Conservation (phyloP, 495 filamentous ascomycete species). For the Penicillium ucsense region DNA sequence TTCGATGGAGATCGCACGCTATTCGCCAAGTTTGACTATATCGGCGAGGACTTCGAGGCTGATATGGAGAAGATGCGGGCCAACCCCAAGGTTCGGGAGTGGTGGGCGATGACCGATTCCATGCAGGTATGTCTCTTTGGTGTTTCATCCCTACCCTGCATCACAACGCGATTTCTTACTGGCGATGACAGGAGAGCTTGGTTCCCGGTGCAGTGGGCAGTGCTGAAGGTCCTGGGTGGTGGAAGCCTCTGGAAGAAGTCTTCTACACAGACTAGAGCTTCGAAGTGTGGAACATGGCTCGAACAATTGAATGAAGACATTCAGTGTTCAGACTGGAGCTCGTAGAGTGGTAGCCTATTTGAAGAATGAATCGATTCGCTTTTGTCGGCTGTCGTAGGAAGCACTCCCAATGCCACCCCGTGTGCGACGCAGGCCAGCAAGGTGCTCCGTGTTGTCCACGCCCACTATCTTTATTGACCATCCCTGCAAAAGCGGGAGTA, state of each 20-base stretch:
- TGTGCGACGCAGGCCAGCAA: constrained; percentile 63
- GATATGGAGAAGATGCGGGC: constrained; percentile 65
- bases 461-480: constrained; percentile 15
- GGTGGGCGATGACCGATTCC: constrained; percentile 70
- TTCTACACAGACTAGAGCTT: constrained; percentile 46
- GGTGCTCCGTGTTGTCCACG: constrained; percentile 51
- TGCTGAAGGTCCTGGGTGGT: constrained; percentile 58
- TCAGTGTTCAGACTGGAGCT: too few species aligned
- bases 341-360: constrained; percentile 19
- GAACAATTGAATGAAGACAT: too few species aligned
- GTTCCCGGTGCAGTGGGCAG: constrained; percentile 54
- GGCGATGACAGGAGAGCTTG: constrained; percentile 30
- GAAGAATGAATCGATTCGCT: constrained; percentile 69
- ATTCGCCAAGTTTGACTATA: constrained; percentile 67
- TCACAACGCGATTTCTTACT: too few species aligned
- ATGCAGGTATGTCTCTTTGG: constrained; percentile 44
- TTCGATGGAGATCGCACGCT: constrained; percentile 53
- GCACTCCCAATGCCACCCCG: constrained; percentile 63
- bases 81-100: constrained; percentile 61
- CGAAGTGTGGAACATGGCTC: background rate
- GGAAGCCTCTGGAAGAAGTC: constrained; percentile 62
- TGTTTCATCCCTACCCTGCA: too few species aligned
- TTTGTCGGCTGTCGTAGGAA: constrained; percentile 60
- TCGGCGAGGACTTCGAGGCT: constrained; percentile 54
- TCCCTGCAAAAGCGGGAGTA: constrained; percentile 4